These are phyloP conservation scores for Phascolomyces articulosus DNA, from an alignment of 371 early-diverging fungal species.

Conservation along the genomic window DNA sequence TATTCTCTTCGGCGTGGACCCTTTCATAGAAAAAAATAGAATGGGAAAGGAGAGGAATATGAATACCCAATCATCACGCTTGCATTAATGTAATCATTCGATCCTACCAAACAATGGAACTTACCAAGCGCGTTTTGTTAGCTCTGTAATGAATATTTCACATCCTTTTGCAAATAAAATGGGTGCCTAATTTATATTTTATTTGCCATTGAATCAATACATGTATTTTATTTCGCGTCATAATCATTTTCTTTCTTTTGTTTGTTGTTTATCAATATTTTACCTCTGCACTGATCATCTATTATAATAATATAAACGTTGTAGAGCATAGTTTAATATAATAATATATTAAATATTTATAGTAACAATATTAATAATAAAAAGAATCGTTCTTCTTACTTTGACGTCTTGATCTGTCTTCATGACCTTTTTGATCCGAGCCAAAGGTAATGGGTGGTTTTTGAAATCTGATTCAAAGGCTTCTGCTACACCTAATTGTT, in stretches of 20 bases:
- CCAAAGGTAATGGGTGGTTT: constrained; percentile 93
- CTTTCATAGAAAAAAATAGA: constrained; percentile 18
- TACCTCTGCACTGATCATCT: constrained; percentile 50
- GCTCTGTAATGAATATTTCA: constrained; percentile 96
- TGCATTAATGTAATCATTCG: neutral
- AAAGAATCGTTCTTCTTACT: too few species aligned
- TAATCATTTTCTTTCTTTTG: neutral
- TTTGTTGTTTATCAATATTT: neutral
- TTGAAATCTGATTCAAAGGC: constrained; percentile 80
- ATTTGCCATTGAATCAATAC: too few species aligned
- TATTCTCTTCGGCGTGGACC: constrained; percentile 99
- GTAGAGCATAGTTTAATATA: too few species aligned
- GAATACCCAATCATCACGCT: neutral
- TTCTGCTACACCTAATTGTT: constrained; percentile 39
- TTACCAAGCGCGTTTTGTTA: constrained; percentile 95
- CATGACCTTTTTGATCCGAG: constrained; percentile 99
- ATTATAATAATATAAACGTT: neutral
- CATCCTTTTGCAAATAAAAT: constrained; percentile 97
- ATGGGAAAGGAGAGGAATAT: neutral
- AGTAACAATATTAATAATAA: too few species aligned
- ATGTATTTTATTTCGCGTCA: too few species aligned
- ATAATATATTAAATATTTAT: neutral
- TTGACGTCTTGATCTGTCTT: constrained; percentile 95
- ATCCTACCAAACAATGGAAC: neutral
- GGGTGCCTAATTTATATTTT: constrained; percentile 77